Evolutionary conservation across 2,329 filamentous ascomycete species (phyloP).

Genomic region (Onygenales sp.): DNA sequence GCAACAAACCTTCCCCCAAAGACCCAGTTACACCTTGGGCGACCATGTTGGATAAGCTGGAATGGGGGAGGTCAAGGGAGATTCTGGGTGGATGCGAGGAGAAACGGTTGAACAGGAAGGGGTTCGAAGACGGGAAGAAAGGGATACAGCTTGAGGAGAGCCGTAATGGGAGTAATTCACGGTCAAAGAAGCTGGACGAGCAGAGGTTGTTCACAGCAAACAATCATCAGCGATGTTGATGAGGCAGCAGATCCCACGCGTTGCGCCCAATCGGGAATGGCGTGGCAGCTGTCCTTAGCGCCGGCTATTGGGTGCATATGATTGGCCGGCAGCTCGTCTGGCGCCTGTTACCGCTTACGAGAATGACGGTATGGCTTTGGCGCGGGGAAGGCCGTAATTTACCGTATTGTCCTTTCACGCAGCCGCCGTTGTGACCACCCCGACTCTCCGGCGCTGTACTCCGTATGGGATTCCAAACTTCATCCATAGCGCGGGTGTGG

Average conservation of each 20-base stretch:
- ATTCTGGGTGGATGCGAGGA: not conserved
- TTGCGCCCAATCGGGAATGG: constrained; percentile 10
- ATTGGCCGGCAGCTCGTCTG: not conserved
- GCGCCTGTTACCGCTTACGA: too few relatives aligned
- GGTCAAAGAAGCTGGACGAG: not conserved
- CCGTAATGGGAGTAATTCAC: not conserved
- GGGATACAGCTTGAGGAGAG: not conserved
- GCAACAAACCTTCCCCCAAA: constrained; percentile 12
- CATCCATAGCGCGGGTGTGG: too few relatives aligned
- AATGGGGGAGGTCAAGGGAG: not conserved
- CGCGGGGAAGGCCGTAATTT: too few relatives aligned
- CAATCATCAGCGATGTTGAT: not conserved
- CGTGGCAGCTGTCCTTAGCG: not conserved
- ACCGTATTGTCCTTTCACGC: too few relatives aligned
- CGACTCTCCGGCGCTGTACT: too few relatives aligned
- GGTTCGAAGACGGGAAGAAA: not conserved
- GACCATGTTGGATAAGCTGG: constrained; percentile 5
- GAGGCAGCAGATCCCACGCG: constrained; percentile 10
- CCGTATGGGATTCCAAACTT: too few relatives aligned
- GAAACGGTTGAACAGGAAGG: not conserved
- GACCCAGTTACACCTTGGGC: constrained; percentile 11
- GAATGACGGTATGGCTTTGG: too few relatives aligned
- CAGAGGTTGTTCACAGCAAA: not conserved
- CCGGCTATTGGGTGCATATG: not conserved
- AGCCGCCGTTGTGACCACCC: too few relatives aligned